Evolutionary conservation across 78 protist species (phyloP).

Genomic region (slime mould (Dictyostelium discoideum)): DNA sequence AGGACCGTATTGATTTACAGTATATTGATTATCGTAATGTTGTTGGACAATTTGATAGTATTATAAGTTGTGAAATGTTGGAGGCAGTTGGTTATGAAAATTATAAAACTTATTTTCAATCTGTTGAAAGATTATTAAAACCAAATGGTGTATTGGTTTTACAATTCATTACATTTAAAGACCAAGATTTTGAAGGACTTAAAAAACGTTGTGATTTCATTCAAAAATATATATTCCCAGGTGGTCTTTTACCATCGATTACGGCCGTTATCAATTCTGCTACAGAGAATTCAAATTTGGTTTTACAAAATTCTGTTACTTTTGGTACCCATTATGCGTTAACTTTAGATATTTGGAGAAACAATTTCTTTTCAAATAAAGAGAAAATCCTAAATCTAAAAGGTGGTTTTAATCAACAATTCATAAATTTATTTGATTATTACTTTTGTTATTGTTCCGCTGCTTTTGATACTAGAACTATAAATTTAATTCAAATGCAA

Average conservation of each 20-base stretch:
- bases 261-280: slow-evolving; percentile 29
- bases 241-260: slow-evolving; percentile 65
- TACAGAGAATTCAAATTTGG: slow-evolving; percentile 19
- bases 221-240: slow-evolving; percentile 82
- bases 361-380: slow-evolving; percentile 8
- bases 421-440: slow-evolving; percentile 50
- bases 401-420: slow-evolving; percentile 33
- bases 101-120: slow-evolving; percentile 28
- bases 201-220: slow-evolving; percentile 65
- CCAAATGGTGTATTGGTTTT: slow-evolving; percentile 58
- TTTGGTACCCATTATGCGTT: slow-evolving; percentile 80
- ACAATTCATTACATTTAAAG: slow-evolving; percentile 65
- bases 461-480: slow-evolving; percentile 71
- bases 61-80: slow-evolving; percentile 75
- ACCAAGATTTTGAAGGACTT: slow-evolving; percentile 42
- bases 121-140: slow-evolving; percentile 40
- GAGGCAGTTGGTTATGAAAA: slow-evolving; percentile 81
- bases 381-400: background rate
- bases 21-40: slow-evolving; percentile 36
- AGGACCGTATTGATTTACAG: background rate
- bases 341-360: slow-evolving; percentile 67
- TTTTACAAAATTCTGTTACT: slow-evolving; percentile 38
- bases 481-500: slow-evolving; percentile 60
- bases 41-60: slow-evolving; percentile 44
- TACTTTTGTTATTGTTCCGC: slow-evolving; percentile 80